Evolutionary conservation across 148 eudicot genomes (phyloP).

Genomic region (Chenopodium formosanum): DNA sequence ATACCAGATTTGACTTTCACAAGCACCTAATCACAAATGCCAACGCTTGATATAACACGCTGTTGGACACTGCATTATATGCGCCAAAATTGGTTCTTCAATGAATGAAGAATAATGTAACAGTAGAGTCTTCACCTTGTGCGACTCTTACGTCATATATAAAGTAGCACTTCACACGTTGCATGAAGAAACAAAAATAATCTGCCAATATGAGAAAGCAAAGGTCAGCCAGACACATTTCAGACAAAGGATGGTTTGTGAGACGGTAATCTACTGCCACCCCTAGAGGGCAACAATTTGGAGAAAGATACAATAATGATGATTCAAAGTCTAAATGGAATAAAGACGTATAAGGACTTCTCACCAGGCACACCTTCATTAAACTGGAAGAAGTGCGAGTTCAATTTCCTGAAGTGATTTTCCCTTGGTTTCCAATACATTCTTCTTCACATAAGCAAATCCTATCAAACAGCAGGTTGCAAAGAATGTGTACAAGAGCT

Average conservation of each 20-base stretch:
- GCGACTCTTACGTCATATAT: not conserved
- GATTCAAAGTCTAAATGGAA: too few species aligned
- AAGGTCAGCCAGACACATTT: not conserved
- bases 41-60: not conserved
- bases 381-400: conserved; percentile 60
- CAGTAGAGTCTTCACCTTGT: not conserved
- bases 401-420: conserved; percentile 87
- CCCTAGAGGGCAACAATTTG: not conserved
- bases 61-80: conserved; percentile 1
- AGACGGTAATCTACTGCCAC: not conserved
- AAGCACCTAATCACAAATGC: conserved; percentile 22
- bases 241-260: not conserved
- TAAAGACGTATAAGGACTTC: not conserved
- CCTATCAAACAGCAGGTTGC: conserved; percentile 68
- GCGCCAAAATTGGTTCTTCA: conserved; percentile 19
- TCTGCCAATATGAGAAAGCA: conserved; percentile 18
- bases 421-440: conserved; percentile 87
- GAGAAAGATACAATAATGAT: not conserved
- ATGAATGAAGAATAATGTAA: conserved; percentile 17
- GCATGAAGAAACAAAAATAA: not conserved
- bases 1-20: conserved; percentile 17
- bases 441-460: conserved; percentile 57
- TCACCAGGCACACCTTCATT: conserved; percentile 37
- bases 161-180: conserved; percentile 1
- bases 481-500: conserved; percentile 58